Percentiles rank a stretch among this genome's conserved stretches.
These are phyloP conservation scores for Aspergillus caelatus DNA, from an alignment of 2,329 filamentous ascomycete species.

Conservation along the genomic window DNA sequence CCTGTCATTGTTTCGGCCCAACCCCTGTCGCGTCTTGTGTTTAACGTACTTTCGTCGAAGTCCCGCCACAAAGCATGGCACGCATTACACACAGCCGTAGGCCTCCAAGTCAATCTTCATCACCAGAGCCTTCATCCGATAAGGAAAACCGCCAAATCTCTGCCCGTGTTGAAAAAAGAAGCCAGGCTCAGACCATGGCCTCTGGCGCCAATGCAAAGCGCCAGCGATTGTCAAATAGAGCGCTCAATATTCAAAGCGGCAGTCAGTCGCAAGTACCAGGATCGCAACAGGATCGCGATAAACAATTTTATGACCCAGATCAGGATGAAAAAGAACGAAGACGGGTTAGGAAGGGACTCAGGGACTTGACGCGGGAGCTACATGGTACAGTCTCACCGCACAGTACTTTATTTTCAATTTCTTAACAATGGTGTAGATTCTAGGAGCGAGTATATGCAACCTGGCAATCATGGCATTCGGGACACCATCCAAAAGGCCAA, in stretches of 20 bases:
- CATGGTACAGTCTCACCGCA: constrained; percentile 50
- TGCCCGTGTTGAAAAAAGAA: constrained; percentile 46
- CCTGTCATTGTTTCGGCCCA: neutral
- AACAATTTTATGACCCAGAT: constrained; percentile 74
- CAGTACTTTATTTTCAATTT: neutral
- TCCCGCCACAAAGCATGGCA: constrained; percentile 32
- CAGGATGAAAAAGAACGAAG: constrained; percentile 76
- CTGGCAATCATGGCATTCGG: constrained; percentile 65
- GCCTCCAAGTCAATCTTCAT: constrained; percentile 29
- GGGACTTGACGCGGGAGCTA: constrained; percentile 66
- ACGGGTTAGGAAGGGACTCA: constrained; percentile 67
- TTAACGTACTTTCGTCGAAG: constrained; percentile 9
- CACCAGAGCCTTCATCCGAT: constrained; percentile 47
- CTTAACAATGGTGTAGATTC: constrained; percentile 57
- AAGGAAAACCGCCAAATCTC: constrained; percentile 50
- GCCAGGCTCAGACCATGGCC: constrained; percentile 41
- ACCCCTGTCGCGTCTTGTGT: constrained; percentile 14
- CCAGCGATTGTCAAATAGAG: constrained; percentile 44
- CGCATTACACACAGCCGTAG: constrained; percentile 20
- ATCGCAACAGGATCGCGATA: constrained; percentile 42
- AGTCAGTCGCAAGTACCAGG: constrained; percentile 31
- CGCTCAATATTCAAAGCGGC: constrained; percentile 26
- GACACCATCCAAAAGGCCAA: constrained; percentile 70
- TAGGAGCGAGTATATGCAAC: constrained; percentile 69
- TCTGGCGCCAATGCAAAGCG: constrained; percentile 45